phyloP scores from a whole-genome alignment of 805 yeast species.

The Kodamaea fukazawae region DNA sequence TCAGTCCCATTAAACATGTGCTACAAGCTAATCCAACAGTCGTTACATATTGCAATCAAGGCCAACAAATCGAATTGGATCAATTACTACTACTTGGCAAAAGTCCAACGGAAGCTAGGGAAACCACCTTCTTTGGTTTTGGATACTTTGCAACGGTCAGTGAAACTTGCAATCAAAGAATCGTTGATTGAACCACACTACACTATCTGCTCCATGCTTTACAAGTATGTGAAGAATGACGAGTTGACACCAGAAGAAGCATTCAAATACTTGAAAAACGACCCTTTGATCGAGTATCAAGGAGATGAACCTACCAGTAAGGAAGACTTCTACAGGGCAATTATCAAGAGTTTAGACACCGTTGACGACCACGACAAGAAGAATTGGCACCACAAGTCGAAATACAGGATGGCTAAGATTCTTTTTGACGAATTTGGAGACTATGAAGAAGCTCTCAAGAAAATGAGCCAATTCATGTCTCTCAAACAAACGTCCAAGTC shows the following conservation, averaged over 20 bases:
- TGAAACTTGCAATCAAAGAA: conserved; percentile 37
- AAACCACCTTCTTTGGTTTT: conserved; percentile 33
- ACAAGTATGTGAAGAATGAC: conserved; percentile 49
- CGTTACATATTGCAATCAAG: conserved; percentile 48
- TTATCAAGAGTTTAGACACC: conserved; percentile 47
- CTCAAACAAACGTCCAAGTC: conserved; percentile 67
- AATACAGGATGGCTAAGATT: conserved; percentile 66
- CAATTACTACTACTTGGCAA: conserved; percentile 55
- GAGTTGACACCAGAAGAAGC: conserved; percentile 38
- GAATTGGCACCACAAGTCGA: conserved; percentile 90
- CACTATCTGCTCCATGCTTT: conserved; percentile 51
- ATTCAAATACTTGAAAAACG: conserved; percentile 33
- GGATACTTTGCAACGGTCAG: conserved; percentile 43
- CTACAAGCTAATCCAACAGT: conserved; percentile 38
- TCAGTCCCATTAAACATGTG: conserved; percentile 24
- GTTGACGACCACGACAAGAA: conserved; percentile 64
- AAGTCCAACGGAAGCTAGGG: conserved; percentile 52
- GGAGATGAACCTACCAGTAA: not conserved
- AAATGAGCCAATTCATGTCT: conserved; percentile 61
- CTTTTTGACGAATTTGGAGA: conserved; percentile 54
- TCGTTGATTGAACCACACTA: conserved; percentile 74
- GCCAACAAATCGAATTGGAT: conserved; percentile 56
- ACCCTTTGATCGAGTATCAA: conserved; percentile 25
- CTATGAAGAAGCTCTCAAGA: conserved; percentile 53
- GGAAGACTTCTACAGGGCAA: conserved; percentile 31